Evolutionary conservation across 768 basidiomycete genomes (phyloP), one percentile per base, ranked within the genome.

Genomic region (Paxillus involutus): DNA sequence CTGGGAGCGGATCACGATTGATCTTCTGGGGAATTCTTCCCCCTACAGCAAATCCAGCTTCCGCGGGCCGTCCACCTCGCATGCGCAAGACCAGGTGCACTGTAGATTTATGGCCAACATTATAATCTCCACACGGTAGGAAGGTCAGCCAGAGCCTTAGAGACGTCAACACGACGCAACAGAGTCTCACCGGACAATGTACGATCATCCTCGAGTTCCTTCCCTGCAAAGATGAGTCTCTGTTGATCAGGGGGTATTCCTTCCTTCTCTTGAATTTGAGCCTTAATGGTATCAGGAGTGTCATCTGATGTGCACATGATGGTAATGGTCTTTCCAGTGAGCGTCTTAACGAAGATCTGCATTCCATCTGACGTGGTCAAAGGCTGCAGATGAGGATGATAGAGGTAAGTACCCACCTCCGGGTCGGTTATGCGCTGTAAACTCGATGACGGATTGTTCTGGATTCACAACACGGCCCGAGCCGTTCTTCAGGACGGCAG

Each of bases 251-350:
- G 6, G 3, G 85, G 85, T 44, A 86, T n/a, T n/a, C n/a, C n/a
- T 87, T 6, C 85, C 86, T 60, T 86, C 85, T 88, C 85, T 60
- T 86, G 85, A 33, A 87, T 86, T 73, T 85, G 84, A 9, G 81
- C 79, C 72, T 84, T 85, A 17, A 92, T 88, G 64, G 89, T 88
- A 69, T 92, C 89, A 67, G 92, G 91, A 11, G 89, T 91, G 70
- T 92, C 89, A 0, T 84, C 88, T 0, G 88, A 89, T 73, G 91
- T 89, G 46, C 91, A 90, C 72, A 91, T 89, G 6, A 92, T 71
- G 8, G 88, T 90, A 63, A 94, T 91, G 7, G 89, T 91, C 78
- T 91, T 89, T 36, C 88, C 89, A 0, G 88, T 89, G 35, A 89
- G 69, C 0, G 86, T 86, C 77, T 90, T 89, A 51, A 89, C 85